phyloP scores from a whole-genome alignment of 1,284 basidiomycete genomes.

The Ganoderma multipileum region DNA sequence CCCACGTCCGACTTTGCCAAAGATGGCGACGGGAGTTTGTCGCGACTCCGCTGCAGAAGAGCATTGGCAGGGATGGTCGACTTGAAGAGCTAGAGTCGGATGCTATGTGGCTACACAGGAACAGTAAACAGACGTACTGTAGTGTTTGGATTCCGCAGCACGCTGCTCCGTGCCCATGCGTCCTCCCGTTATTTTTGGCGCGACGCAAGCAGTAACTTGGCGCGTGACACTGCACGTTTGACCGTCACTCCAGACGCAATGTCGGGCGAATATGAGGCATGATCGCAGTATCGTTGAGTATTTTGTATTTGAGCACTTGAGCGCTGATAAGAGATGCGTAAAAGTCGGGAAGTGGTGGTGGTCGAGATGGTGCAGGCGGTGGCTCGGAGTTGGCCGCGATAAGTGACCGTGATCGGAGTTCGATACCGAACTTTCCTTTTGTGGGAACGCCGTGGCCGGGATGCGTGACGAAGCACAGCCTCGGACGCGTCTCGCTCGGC shows the following conservation, averaged over 20 bases:
- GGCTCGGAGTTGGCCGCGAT: neutral
- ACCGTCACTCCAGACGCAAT: neutral
- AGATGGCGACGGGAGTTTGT: neutral
- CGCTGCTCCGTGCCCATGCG: neutral
- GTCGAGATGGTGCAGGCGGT: neutral
- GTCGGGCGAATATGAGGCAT: too few species aligned
- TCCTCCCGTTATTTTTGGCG: neutral
- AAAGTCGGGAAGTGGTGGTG: neutral
- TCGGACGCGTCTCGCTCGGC: neutral
- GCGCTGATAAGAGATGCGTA: neutral
- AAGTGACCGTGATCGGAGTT: neutral
- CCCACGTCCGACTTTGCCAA: neutral
- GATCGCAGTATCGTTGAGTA: too few species aligned
- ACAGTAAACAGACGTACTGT: neutral
- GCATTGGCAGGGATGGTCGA: neutral
- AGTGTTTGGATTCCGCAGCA: neutral
- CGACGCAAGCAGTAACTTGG: neutral
- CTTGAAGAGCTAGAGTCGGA: neutral
- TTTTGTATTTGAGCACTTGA: neutral
- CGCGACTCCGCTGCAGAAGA: constrained; percentile 1
- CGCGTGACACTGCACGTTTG: too few species aligned
- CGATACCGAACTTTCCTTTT: neutral
- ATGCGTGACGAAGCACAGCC: neutral
- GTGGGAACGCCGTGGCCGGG: neutral
- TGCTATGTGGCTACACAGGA: neutral